Percentiles rank a stretch among this genome's conserved stretches.
These are phyloP conservation scores for Agaricales sp. DNA, from an alignment of 1,284 basidiomycete genomes.

Conservation along the genomic window DNA sequence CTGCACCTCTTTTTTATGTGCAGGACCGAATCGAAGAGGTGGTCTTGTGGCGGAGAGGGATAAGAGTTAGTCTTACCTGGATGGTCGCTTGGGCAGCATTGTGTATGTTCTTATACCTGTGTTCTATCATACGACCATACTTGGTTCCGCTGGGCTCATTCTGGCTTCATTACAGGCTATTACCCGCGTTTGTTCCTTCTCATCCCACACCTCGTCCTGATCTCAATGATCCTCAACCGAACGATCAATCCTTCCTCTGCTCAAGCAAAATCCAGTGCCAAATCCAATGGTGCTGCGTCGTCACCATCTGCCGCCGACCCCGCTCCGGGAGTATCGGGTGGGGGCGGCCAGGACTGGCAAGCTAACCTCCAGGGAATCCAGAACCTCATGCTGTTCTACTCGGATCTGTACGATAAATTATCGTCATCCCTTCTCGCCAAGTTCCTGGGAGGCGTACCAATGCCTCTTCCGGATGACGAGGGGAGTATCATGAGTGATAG, in stretches of 20 bases:
- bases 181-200: background rate
- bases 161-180: background rate
- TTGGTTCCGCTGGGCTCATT: background rate
- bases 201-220: background rate
- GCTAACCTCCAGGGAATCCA: background rate
- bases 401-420: background rate
- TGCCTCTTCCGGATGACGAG: too few species aligned
- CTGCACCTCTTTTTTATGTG: background rate
- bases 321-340: background rate
- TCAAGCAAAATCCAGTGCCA: too few species aligned
- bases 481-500: too few species aligned
- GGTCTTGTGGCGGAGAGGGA: background rate
- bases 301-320: background rate
- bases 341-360: background rate
- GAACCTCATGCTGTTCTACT: slow-evolving; percentile 1
- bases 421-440: background rate
- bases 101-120: background rate
- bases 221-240: background rate
- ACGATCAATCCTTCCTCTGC: too few species aligned
- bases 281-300: too few species aligned
- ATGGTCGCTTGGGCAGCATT: background rate
- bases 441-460: background rate
- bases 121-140: background rate
- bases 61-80: background rate
- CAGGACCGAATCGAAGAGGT: background rate